Base-by-base conservation (phyloP, 73 alveolate genomes). In the Stentor roeselii region DNA sequence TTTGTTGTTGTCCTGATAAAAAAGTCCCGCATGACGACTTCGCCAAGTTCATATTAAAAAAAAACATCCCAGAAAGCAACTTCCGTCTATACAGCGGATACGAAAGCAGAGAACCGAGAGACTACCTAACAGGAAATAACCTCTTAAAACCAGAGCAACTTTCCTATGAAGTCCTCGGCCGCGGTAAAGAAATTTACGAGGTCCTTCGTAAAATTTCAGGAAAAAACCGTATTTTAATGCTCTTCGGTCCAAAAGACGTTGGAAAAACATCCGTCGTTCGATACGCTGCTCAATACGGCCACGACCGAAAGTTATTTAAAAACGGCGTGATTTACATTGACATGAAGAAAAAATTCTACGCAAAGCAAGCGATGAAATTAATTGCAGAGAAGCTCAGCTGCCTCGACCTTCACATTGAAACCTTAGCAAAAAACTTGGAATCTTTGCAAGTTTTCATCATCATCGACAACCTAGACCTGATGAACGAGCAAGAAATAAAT, bases 21-120 rank as follows among this genome's bases (percentile, higher is more conserved):
- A 87, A 88, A 11, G 83, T 84, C 31, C 92, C 94, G 3, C 98
- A 93, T 83, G 92, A 91, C 76, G 98, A 93, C 59, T 74, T 90
- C 39, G 60, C 34, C 42, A 93, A 93, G 67, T 91, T 93, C 77
- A 59, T 92, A n/a, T 40, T 39, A 38, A 34, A 76, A 42, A 78
- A 85, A 50, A 60, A 80, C 2, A 30, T 21, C 21, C 42, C 15
- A n/a, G 80, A 21, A 0, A 27, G 42, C 11, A 67, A 67, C 34
- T 27, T 11, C 11, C 41, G n/a, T 67, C 2, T 67, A 32, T 67
- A 27, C 34, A 21, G 42, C 14, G 80, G 37, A 34, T 27, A 27
- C 27, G 80, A 21, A 21, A n/a, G 14, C 11, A n/a, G 34, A 67
- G 80, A 67, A 67, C 15, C 34, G 27, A 36, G 34, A 67, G 80